Conservation (phyloP, 495 filamentous ascomycete genomes). For the Penicillium paxilli region DNA sequence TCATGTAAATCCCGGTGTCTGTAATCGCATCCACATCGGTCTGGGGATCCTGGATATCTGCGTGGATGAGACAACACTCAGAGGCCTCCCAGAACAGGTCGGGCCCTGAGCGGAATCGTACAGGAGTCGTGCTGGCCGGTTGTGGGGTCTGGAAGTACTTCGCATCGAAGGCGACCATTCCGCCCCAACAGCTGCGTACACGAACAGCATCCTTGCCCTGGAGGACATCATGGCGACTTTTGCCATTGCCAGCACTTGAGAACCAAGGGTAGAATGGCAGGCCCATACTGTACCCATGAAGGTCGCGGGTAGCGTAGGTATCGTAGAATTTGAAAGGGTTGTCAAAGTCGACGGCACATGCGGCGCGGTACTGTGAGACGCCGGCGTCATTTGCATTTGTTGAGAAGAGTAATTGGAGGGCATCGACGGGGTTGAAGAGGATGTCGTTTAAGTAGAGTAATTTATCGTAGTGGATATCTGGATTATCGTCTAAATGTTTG, state of each 20-base stretch:
- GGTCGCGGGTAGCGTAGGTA: slow-evolving; percentile 74
- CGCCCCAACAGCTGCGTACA: slow-evolving; percentile 79
- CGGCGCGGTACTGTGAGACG: slow-evolving; percentile 68
- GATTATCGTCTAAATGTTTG: slow-evolving; percentile 55
- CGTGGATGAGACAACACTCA: slow-evolving; percentile 78
- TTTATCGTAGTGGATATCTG: slow-evolving; percentile 56
- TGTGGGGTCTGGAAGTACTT: slow-evolving; percentile 51
- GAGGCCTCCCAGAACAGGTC: slow-evolving; percentile 74
- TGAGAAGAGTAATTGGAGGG: slow-evolving; percentile 70
- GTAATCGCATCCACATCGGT: slow-evolving; percentile 35
- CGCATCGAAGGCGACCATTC: slow-evolving; percentile 78
- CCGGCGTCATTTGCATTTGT: slow-evolving; percentile 63
- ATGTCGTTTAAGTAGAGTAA: slow-evolving; percentile 79
- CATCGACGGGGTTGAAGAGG: slow-evolving; percentile 68
- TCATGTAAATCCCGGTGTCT: slow-evolving; percentile 65
- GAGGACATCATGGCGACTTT: slow-evolving; percentile 61
- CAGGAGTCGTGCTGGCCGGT: slow-evolving; percentile 31
- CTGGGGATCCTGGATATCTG: slow-evolving; percentile 58
- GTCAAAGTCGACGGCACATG: slow-evolving; percentile 76
- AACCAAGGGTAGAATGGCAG: slow-evolving; percentile 79
- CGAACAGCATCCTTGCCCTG: slow-evolving; percentile 65
- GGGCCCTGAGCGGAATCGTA: slow-evolving; percentile 64
- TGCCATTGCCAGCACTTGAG: slow-evolving; percentile 51
- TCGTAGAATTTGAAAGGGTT: slow-evolving; percentile 81
- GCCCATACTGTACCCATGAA: slow-evolving; percentile 68